phyloP scores from a whole-genome alignment of 1,139 yeast species.

The Komagataea norvegica region DNA sequence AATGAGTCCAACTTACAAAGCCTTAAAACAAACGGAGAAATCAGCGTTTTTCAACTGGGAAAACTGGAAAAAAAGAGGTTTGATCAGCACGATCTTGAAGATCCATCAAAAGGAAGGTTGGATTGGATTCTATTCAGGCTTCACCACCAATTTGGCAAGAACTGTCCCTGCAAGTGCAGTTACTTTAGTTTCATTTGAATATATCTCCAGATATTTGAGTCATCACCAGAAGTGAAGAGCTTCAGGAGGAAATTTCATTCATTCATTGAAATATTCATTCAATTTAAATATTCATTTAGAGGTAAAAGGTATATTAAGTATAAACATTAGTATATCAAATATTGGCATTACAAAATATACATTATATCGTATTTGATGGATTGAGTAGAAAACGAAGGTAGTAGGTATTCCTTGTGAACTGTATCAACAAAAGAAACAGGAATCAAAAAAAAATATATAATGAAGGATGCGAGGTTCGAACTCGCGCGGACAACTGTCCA shows the following conservation, averaged over 20 bases:
- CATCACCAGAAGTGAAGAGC: conserved; percentile 3
- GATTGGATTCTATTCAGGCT: conserved; percentile 85
- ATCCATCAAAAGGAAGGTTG: conserved; percentile 71
- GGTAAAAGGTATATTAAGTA: not conserved
- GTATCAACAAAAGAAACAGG: too few relatives aligned
- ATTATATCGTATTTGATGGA: too few relatives aligned
- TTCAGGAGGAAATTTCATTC: not conserved
- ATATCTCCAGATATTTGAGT: conserved; percentile 51
- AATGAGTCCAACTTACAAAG: conserved; percentile 15
- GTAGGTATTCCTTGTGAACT: too few relatives aligned
- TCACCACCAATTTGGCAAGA: conserved; percentile 76
- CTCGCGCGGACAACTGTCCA: conserved; percentile 57
- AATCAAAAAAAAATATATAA: conserved; percentile 32
- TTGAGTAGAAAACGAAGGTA: too few relatives aligned
- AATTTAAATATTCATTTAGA: not conserved
- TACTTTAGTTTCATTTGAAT: conserved; percentile 89
- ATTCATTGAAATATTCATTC: too few relatives aligned
- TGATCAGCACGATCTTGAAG: conserved; percentile 42
- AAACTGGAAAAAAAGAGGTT: conserved; percentile 22
- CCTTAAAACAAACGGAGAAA: not conserved
- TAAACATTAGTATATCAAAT: not conserved
- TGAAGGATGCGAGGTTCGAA: conserved; percentile 77
- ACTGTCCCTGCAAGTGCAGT: conserved; percentile 96
- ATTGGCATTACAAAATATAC: not conserved
- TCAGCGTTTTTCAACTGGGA: not conserved